phyloP scores from a whole-genome alignment of 257 asterid species.

The Linderniella brevidens region DNA sequence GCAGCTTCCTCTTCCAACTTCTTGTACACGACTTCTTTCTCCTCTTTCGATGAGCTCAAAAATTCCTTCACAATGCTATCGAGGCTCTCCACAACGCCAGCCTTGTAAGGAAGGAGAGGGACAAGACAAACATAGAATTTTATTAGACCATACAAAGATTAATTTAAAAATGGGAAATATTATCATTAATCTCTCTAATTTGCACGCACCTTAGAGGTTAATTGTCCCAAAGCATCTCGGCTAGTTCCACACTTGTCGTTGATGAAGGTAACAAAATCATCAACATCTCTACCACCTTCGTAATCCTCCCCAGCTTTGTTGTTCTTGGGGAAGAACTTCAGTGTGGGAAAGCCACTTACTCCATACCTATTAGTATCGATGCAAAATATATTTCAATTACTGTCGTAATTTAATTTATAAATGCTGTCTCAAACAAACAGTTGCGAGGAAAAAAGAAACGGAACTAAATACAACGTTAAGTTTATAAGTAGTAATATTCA shows the following conservation, averaged over 20 bases:
- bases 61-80: slow-evolving; percentile 65
- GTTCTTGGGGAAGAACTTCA: slow-evolving; percentile 85
- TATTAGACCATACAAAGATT: slow-evolving; percentile 1
- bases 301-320: slow-evolving; percentile 92
- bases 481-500: neutral
- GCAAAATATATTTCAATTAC: slow-evolving; percentile 9
- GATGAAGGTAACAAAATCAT: slow-evolving; percentile 58
- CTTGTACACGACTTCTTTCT: slow-evolving; percentile 33
- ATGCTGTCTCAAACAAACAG: neutral
- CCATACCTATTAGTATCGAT: no score
- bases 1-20: slow-evolving; percentile 64
- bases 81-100: slow-evolving; percentile 59
- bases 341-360: slow-evolving; percentile 25
- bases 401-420: slow-evolving; percentile 7
- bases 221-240: slow-evolving; percentile 75
- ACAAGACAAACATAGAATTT: no score
- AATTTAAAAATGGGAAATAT: neutral
- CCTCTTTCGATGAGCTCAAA: slow-evolving; percentile 36
- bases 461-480: neutral
- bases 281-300: slow-evolving; percentile 45
- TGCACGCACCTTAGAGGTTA: slow-evolving; percentile 48
- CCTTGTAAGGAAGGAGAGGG: slow-evolving; percentile 30
- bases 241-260: slow-evolving; percentile 79
- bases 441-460: neutral
- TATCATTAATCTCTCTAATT: neutral